Evolutionary conservation across 2,329 filamentous ascomycete species (phyloP), one percentile per base, ranked within the genome.

Genomic region (Epichloe baconii): DNA sequence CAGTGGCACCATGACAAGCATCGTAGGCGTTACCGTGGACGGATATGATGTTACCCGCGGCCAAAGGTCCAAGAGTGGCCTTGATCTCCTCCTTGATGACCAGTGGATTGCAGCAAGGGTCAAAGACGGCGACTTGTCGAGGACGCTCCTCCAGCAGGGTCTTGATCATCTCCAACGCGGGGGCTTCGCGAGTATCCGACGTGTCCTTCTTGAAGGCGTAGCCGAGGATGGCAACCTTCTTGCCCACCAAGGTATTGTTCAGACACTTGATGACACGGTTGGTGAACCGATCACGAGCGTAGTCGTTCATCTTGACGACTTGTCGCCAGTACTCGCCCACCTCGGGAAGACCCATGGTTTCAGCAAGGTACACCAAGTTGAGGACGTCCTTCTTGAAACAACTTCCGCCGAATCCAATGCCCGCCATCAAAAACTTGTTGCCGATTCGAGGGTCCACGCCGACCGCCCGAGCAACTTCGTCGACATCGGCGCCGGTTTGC

Each of bases 331-430:
- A 90, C 55, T 80, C 76, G 36, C 80, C 83, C 0, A 90, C 85
- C 59, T 89, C 83, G 4, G 77, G 74, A 11, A 89, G 71, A 48
- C 82, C 78, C 50, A 88, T 72, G 3, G 77, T 79, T 59, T 87
- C 82, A 15, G 86, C 82, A 34, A 90, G 73, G 66, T 90, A 88
- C 17, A 83, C 78, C 38, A 91, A 70, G 64, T 78, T 85, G 47
- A 86, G 72, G 42, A 89, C 79, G 61, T 91, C 86, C 67, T 91
- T 91, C 65, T 84, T 81, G 73, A 91, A 89, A 67, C 86, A 91
- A 54, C 80, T 85, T 19, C 86, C 86, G 50, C 86, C 86, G 60
- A 90, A 91, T 15, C 86, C 86, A 36, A 88, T 78, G 40, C 82
- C 82, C 7, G 86, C 82, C 66, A 85, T 83, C 41, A 91, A 72